These are phyloP conservation scores for Epichloe uncinata DNA, from an alignment of 2,329 filamentous ascomycete genomes.

Conservation along the genomic window DNA sequence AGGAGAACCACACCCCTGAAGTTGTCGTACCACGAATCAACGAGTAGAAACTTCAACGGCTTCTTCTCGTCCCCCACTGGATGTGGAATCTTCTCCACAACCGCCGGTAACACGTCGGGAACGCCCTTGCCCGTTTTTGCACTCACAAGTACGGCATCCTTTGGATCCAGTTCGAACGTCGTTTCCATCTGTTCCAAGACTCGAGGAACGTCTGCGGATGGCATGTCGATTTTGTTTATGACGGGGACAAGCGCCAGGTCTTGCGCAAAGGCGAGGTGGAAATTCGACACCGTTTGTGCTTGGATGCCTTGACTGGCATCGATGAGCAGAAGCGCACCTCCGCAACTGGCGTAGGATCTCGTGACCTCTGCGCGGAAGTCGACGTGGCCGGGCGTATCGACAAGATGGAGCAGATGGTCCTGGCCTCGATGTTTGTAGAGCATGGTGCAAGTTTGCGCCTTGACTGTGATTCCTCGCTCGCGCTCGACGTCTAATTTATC, in stretches of 20 bases:
- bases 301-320: slow-evolving; percentile 95
- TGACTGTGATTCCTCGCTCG: slow-evolving; percentile 93
- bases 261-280: slow-evolving; percentile 92
- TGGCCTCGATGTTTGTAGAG: slow-evolving; percentile 74
- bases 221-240: slow-evolving; percentile 92
- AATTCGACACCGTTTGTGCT: slow-evolving; percentile 96
- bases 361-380: slow-evolving; percentile 96
- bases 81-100: slow-evolving; percentile 72
- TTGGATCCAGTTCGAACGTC: slow-evolving; percentile 76
- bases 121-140: slow-evolving; percentile 93
- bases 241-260: slow-evolving; percentile 78
- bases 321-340: slow-evolving; percentile 80
- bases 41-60: slow-evolving; percentile 71
- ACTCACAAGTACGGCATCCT: slow-evolving; percentile 59
- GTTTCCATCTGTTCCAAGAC: slow-evolving; percentile 76
- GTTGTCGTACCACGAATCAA: slow-evolving; percentile 97
- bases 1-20: slow-evolving; percentile 89
- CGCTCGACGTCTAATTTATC: slow-evolving; percentile 55
- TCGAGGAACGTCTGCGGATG: slow-evolving; percentile 73
- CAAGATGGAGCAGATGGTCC: slow-evolving; percentile 88
- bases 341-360: slow-evolving; percentile 89
- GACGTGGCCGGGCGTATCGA: slow-evolving; percentile 94
- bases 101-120: slow-evolving; percentile 64
- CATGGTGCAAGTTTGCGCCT: slow-evolving; percentile 98
- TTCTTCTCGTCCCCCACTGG: slow-evolving; percentile 60